These are phyloP conservation scores for Catharanthus roseus DNA, from an alignment of 257 asterid species.

Conservation along the genomic window DNA sequence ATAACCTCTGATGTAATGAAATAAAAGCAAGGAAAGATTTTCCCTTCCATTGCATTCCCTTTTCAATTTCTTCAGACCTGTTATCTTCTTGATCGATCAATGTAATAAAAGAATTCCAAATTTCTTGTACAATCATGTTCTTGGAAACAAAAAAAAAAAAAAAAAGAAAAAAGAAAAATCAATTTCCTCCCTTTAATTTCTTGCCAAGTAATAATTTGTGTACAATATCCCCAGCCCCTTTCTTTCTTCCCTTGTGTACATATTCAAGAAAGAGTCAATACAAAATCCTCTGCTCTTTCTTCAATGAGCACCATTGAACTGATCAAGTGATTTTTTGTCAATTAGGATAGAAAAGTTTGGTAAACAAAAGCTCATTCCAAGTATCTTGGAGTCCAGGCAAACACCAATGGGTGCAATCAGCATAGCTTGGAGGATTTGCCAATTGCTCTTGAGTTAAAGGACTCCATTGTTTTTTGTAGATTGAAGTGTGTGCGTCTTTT, in stretches of 20 bases:
- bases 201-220: not conserved
- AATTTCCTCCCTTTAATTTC: too few species aligned
- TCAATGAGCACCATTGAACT: not conserved
- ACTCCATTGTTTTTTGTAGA: constrained; percentile 51
- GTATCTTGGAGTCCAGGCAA: constrained; percentile 76
- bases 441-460: constrained; percentile 39
- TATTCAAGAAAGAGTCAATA: not conserved
- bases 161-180: not conserved
- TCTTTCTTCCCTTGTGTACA: not conserved
- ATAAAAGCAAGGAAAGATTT: too few species aligned
- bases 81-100: too few species aligned
- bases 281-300: not conserved
- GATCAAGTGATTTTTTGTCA: not conserved
- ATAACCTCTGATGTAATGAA: too few species aligned
- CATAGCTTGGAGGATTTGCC: constrained; percentile 48
- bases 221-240: not conserved
- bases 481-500: constrained; percentile 73
- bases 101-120: too few species aligned
- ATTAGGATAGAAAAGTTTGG: constrained; percentile 60
- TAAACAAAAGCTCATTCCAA: constrained; percentile 69
- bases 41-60: too few species aligned
- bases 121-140: too few species aligned
- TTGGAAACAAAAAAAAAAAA: too few species aligned
- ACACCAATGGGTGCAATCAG: constrained; percentile 92
- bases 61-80: too few species aligned